A percentile compares a stretch with the other conserved stretches of the same genome.
Conservation (phyloP, 176 grass and related monocot species). For the Avena eriantha region DNA sequence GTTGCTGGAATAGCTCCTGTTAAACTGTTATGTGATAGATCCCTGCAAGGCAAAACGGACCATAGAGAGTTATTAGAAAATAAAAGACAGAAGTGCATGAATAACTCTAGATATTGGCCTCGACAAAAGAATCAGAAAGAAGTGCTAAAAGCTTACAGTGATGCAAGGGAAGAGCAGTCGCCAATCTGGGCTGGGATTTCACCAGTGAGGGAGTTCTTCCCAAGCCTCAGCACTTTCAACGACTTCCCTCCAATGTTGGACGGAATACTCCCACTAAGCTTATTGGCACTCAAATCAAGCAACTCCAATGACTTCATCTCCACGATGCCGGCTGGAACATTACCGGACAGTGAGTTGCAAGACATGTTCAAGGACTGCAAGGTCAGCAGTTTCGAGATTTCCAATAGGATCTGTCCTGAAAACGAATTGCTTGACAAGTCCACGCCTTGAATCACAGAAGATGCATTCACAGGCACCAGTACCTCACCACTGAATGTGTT, state of each 20-base stretch:
- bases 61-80: background rate
- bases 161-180: constrained; percentile 68
- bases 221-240: constrained; percentile 73
- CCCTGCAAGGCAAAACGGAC: constrained; percentile 57
- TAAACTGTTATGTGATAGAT: constrained; percentile 86
- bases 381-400: constrained; percentile 58
- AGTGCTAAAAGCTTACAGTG: constrained; percentile 65
- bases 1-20: constrained; percentile 79
- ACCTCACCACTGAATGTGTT: constrained; percentile 81
- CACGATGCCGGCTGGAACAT: constrained; percentile 58
- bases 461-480: constrained; percentile 52
- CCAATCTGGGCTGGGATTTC: constrained; percentile 77
- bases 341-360: constrained; percentile 71
- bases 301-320: constrained; percentile 74
- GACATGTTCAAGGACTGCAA: constrained; percentile 84
- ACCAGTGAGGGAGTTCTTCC: constrained; percentile 74
- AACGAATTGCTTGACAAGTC: constrained; percentile 94
- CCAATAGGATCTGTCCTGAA: constrained; percentile 66
- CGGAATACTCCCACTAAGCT: constrained; percentile 72
- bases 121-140: constrained; percentile 24
- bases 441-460: constrained; percentile 60
- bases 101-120: constrained; percentile 6
- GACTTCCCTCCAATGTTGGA: constrained; percentile 55
- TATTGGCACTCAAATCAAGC: constrained; percentile 76
- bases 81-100: background rate